Percentiles rank a stretch among this genome's conserved stretches.
phyloP scores from a whole-genome alignment of 768 basidiomycete species.

The Leucocoprinus birnbaumii region DNA sequence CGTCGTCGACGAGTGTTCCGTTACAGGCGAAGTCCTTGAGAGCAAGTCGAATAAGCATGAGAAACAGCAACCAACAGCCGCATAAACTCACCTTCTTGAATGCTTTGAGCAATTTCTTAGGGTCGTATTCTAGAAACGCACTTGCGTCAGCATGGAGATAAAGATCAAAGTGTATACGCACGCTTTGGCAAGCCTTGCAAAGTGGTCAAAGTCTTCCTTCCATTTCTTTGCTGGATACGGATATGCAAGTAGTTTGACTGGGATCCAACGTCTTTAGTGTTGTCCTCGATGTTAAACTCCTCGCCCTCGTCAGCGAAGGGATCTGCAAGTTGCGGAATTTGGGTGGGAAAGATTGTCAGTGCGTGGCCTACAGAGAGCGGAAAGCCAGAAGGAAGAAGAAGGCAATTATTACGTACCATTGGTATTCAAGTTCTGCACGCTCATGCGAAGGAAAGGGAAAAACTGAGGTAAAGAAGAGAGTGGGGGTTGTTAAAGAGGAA shows the following conservation, averaged over 20 bases:
- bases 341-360: conserved; percentile 13
- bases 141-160: background rate
- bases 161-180: conserved; percentile 32
- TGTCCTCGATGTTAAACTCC: conserved; percentile 50
- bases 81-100: conserved; percentile 84
- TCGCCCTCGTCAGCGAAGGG: conserved; percentile 96
- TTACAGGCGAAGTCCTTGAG: conserved; percentile 95
- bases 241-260: conserved; percentile 88
- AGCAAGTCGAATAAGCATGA: background rate
- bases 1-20: conserved; percentile 93
- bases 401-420: conserved; percentile 50
- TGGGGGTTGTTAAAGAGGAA: conserved; percentile 28
- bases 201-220: conserved; percentile 97
- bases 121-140: conserved; percentile 75
- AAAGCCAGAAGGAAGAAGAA: background rate
- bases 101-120: conserved; percentile 96
- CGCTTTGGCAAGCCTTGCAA: conserved; percentile 93
- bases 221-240: conserved; percentile 99
- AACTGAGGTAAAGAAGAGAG: conserved; percentile 31
- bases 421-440: conserved; percentile 87
- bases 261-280: conserved; percentile 73
- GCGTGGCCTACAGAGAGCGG: background rate
- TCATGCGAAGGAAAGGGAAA: conserved; percentile 75
- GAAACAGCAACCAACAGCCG: background rate
- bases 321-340: conserved; percentile 44